Conservation (phyloP, 2,329 filamentous ascomycete species). For the Aspergillus vadensis region DNA sequence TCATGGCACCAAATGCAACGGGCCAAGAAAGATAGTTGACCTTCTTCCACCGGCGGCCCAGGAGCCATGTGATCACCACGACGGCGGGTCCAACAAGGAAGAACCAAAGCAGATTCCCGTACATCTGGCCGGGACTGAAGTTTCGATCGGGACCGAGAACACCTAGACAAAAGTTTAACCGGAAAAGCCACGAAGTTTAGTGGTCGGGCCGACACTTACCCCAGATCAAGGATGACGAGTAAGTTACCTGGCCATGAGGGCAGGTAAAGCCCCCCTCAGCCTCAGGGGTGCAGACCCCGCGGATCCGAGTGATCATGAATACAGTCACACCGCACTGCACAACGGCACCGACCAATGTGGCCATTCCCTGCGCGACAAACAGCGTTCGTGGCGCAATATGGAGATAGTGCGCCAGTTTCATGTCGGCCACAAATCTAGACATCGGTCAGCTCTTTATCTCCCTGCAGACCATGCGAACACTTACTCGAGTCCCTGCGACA, state of each 20-base stretch:
- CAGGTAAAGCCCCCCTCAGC: conserved; percentile 62
- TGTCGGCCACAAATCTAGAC: conserved; percentile 63
- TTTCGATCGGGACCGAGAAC: conserved; percentile 69
- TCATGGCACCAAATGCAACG: conserved; percentile 67
- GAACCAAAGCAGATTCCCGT: conserved; percentile 68
- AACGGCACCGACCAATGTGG: conserved; percentile 52
- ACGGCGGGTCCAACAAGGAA: conserved; percentile 67
- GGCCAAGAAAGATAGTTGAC: conserved; percentile 68
- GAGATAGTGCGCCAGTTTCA: conserved; percentile 61
- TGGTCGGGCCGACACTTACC: conserved; percentile 41
- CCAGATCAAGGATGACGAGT: conserved; percentile 71
- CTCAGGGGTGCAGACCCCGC: conserved; percentile 56
- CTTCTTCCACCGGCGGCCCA: conserved; percentile 62
- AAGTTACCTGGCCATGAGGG: conserved; percentile 61
- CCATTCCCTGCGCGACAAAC: conserved; percentile 55
- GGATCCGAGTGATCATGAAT: conserved; percentile 51
- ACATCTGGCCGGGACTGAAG: conserved; percentile 64
- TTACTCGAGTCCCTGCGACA: conserved; percentile 60
- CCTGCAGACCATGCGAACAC: conserved; percentile 8
- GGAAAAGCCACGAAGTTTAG: not conserved
- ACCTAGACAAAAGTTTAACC: conserved; percentile 24
- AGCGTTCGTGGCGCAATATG: conserved; percentile 52
- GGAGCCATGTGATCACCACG: conserved; percentile 61
- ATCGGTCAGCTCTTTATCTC: not conserved
- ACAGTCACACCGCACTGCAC: conserved; percentile 55